These are phyloP conservation scores for Rhinocladiella similis DNA, from an alignment of 2,329 filamentous ascomycete genomes.

Conservation along the genomic window DNA sequence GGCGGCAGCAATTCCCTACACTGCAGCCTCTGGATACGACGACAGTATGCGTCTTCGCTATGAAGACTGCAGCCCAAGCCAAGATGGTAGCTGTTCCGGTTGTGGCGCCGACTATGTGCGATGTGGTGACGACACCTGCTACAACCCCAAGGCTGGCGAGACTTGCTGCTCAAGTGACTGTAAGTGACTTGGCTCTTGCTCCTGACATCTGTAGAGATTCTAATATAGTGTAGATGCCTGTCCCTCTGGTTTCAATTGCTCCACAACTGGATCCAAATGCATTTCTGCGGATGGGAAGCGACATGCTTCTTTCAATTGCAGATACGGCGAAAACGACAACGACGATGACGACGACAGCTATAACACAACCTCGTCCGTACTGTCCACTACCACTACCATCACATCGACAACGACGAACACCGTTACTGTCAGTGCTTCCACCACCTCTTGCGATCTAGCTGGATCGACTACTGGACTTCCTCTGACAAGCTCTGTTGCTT, in stretches of 20 bases:
- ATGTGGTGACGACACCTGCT: constrained; percentile 27
- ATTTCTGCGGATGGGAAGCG: neutral
- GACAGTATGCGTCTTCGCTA: neutral
- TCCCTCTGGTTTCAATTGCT: constrained; percentile 12
- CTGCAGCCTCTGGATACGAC: neutral
- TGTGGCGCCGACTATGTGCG: constrained; percentile 17
- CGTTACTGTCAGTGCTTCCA: constrained; percentile 15
- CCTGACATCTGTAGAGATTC: neutral
- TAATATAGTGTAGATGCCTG: constrained; percentile 16
- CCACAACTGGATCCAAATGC: constrained; percentile 11
- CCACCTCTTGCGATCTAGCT: constrained; percentile 12
- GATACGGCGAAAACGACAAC: neutral
- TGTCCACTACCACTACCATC: constrained; percentile 15
- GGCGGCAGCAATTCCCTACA: constrained; percentile 11
- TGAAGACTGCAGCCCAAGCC: constrained; percentile 5
- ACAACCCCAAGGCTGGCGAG: constrained; percentile 22
- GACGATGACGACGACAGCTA: neutral
- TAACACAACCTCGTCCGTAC: neutral
- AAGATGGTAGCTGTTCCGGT: constrained; percentile 7
- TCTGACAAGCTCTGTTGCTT: constrained; percentile 15
- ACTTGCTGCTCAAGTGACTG: constrained; percentile 28
- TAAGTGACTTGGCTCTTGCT: constrained; percentile 4
- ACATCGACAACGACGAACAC: constrained; percentile 22
- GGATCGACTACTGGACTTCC: constrained; percentile 18
- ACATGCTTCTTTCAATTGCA: constrained; percentile 3